Base-by-base conservation (phyloP, 345 rosid species). In the Ceriops zippeliana region DNA sequence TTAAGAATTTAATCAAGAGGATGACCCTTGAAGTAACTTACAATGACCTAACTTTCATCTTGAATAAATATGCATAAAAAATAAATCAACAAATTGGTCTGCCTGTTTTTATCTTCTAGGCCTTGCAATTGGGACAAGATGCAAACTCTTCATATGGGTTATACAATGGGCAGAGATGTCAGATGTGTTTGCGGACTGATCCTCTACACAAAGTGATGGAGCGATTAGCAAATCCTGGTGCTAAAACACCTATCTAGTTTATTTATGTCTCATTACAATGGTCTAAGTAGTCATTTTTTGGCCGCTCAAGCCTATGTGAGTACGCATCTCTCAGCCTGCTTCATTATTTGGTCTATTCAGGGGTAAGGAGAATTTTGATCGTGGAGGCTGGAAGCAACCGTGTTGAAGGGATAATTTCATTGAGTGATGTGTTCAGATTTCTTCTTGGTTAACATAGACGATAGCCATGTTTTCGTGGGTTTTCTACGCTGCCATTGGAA, bases 381-480 rank as follows among this genome's bases (percentile, higher is more conserved):
- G 96, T 90, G 78, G 96, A 90, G 75, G 88, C 90, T 34, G 96
- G 96, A 56, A 90, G 90, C 87, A 90, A 84, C 78, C 96, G 96
- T 16, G 96, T 90, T 15, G 88, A 90, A 86, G 97, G 95, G 68
- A 82, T 88, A 46, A 82, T 90, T 54, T 85, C 97, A 8, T 58
- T 90, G 68, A 85, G 90, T 59, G 95, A 90, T 71, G 82, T 90
- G 62, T 86, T 88, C 78, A 79, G 70, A 70, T 88, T 84, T 77
- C 83, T 90, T 74, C 88, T 88, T 47, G 95, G 86, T 66, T 57
- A 46, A 53, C 56, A 34, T 38, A 63, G 62, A 51, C 1, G 46
- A 1, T 67, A 58, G 52, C 56, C 31, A 54, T 26, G 58, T 31
- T 61, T 38, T 24, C n/a, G 24, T 9, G 63, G 68, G 69, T 63